Base-by-base conservation (phyloP, 2,329 filamentous ascomycete genomes). In the Botrytis aclada region DNA sequence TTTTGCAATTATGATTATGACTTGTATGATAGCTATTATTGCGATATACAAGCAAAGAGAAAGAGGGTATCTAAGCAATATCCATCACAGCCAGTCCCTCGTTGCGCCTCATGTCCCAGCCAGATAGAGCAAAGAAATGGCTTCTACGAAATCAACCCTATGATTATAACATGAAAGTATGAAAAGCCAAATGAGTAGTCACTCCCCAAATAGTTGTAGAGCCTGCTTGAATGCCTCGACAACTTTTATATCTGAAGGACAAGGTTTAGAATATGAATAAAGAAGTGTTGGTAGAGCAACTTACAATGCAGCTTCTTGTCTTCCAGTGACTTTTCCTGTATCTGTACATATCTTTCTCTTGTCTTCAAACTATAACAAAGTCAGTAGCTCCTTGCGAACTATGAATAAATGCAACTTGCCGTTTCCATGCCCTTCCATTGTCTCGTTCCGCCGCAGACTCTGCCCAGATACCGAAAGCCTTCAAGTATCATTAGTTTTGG, bases 381-480 rank as follows among this genome's bases (percentile, higher is more conserved):
- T 77, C 63, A 78, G 70, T 25, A 54, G 39, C 34, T 70, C 37
- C 18, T 37, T 34, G 25, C 25, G 14, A 41, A 37, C 32, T 18
- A 74, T 73, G 47, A 73, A 34, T 18, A 25, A 25, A 25, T 29
- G 45, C 32, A 20, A 74, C 82, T 72, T 81, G 92, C 91, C 94
- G 89, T 82, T 95, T 95, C 75, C 89, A 86, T 37, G 93, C 92
- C 72, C 95, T 88, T 74, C 91, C 90, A 72, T 92, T 90, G 81
- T 97, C 95, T 74, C 93, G 90, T 18, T 85, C 83, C 45, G 90
- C 87, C 1, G 92, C 91, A 20, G 92, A 89, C 32, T 90, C 86
- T 37, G 93, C 92, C 94, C 95, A 98, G 51, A 90, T 84, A 73
- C 87, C 87, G 81, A 97, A 97, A 80, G 92, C 92, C 93, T 97